Base-by-base conservation (phyloP, 176 grass and related monocot species). In the Coix lacrymajobi region DNA sequence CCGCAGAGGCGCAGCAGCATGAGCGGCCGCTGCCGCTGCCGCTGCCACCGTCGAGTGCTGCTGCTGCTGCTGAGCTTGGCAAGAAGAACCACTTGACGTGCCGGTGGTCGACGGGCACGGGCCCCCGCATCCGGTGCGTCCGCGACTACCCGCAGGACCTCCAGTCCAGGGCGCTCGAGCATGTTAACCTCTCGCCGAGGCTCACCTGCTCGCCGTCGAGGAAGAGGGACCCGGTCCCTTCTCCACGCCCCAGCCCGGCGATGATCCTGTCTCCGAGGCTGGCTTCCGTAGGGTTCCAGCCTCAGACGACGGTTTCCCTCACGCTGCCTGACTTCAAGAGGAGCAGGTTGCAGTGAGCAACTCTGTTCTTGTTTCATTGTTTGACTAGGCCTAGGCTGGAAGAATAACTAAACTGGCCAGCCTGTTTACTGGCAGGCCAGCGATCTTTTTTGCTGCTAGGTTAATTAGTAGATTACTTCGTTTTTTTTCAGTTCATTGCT, bases 111-210 rank as follows among this genome's bases (percentile, higher is more conserved):
- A 88, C 93, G 9, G 93, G 93, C 2, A 84, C 83, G 0, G 97
- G 97, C 5, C 85, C 91, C 8, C 91, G 97, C 77, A 99, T 99
- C 65, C 81, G 89, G 57, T 96, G 91, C 79, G 93, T 99, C 72
- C 91, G 97, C 16, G 97, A 99, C 80, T 99, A 99, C 81, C 93
- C 93, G 19, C 71, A 82, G 57, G 89, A 96, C 62, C 93, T 99
- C 5, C 97, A 99, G 84, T 92, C 41, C 57, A 92, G 65, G 86
- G 97, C 97, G 22, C 84, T 99, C 0, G 97, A 99, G 89, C 97
- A 99, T 40, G 97, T 99, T 17, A 99, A 96, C 84, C 91, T 99
- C 9, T 99, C 97, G 25, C 97, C 97, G 24, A 90, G 89, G 31
- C 25, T 80, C 31, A 40, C 15, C 22, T 74, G 72, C 11, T 89